Conservation (phyloP, 257 asterid genomes). For the Voacanga thouarsii region DNA sequence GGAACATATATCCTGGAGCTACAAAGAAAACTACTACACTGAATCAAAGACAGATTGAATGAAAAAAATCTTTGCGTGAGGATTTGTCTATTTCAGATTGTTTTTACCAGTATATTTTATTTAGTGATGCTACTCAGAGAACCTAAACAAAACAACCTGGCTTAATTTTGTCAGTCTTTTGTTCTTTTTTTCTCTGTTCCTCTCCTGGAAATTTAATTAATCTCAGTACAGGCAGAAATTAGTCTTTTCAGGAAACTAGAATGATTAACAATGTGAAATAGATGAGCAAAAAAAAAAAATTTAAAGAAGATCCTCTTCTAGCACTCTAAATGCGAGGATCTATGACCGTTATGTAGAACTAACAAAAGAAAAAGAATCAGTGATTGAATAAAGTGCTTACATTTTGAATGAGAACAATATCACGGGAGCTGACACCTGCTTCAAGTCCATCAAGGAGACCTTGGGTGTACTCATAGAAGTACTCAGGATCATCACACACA, state of each 20-base stretch:
- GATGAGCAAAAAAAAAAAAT: background rate
- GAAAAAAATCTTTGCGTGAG: background rate
- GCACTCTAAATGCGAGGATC: background rate
- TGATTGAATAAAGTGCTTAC: slow-evolving; percentile 40
- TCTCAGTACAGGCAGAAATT: background rate
- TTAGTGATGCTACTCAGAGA: background rate
- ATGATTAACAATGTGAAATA: background rate
- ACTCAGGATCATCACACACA: slow-evolving; percentile 91
- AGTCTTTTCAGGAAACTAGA: background rate
- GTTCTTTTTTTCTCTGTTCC: too few relatives aligned
- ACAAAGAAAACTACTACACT: background rate
- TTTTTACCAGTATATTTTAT: background rate
- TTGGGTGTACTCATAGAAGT: slow-evolving; percentile 75
- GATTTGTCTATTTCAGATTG: background rate
- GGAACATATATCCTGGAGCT: background rate
- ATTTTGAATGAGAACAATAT: slow-evolving; percentile 64
- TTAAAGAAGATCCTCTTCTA: background rate
- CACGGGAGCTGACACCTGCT: slow-evolving; percentile 71
- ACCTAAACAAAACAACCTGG: background rate
- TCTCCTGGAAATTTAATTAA: background rate
- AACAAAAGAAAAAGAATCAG: background rate
- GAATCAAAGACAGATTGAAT: background rate
- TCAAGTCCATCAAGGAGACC: slow-evolving; percentile 77
- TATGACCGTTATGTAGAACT: background rate
- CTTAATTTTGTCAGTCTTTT: background rate